phyloP scores from a whole-genome alignment of 805 yeast species.

The Wickerhamomyces chaumierensis region DNA sequence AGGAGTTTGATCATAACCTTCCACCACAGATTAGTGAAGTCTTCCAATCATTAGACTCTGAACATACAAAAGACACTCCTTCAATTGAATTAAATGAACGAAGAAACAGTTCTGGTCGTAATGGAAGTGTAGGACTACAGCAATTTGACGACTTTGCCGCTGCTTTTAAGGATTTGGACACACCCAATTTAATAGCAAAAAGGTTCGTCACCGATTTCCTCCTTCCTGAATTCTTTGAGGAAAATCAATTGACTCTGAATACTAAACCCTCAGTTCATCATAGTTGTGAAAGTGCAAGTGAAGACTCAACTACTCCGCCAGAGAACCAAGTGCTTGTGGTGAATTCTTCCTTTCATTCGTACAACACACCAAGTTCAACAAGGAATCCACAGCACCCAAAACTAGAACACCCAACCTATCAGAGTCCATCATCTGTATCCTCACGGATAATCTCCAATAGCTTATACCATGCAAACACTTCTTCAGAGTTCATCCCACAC shows the following conservation, averaged over 20 bases:
- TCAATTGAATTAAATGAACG: too few relatives aligned
- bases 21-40: background rate
- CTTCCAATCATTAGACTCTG: background rate
- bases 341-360: background rate
- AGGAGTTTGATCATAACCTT: too few relatives aligned
- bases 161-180: conserved; percentile 10
- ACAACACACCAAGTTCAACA: background rate
- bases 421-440: too few relatives aligned
- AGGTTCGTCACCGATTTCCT: conserved; percentile 8
- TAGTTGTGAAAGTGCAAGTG: conserved; percentile 5
- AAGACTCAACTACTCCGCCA: conserved; percentile 1
- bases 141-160: conserved; percentile 1
- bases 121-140: background rate
- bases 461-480: too few relatives aligned
- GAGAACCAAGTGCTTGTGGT: background rate
- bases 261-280: background rate
- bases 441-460: too few relatives aligned
- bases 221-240: conserved; percentile 6
- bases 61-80: background rate
- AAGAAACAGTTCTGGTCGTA: too few relatives aligned
- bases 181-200: conserved; percentile 9
- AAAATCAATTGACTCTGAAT: background rate
- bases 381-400: too few relatives aligned
- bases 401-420: too few relatives aligned
- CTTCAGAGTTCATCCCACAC: background rate